phyloP scores from a whole-genome alignment of 2,329 filamentous ascomycete species.

The Fusarium sambucinum region DNA sequence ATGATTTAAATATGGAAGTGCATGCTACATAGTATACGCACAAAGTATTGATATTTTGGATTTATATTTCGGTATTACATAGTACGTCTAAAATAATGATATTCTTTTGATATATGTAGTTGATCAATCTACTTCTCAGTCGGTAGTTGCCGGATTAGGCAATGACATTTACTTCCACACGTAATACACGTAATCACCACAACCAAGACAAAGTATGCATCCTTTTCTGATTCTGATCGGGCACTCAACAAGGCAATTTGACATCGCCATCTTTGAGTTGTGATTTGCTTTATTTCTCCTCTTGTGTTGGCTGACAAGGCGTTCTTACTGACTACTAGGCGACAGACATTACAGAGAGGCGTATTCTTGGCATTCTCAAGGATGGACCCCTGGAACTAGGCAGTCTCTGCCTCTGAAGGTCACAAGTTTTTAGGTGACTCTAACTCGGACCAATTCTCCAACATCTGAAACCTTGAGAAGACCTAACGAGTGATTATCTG shows the following conservation, averaged over 20 bases:
- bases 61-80: too few relatives aligned
- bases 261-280: background rate
- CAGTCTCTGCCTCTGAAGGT: background rate
- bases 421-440: background rate
- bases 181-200: conserved; percentile 14
- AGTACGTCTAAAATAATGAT: too few relatives aligned
- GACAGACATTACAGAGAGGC: background rate
- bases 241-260: background rate
- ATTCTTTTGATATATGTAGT: too few relatives aligned
- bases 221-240: background rate
- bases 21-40: background rate
- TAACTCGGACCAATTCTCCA: background rate
- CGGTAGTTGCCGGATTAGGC: conserved; percentile 25
- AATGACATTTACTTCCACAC: conserved; percentile 13
- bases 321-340: background rate
- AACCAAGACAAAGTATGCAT: conserved; percentile 3
- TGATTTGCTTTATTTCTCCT: background rate
- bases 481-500: background rate
- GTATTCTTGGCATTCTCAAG: background rate
- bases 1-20: background rate
- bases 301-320: background rate
- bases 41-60: background rate
- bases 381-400: conserved; percentile 18
- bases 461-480: conserved; percentile 12
- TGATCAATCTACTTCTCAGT: background rate